These are phyloP conservation scores for Cladosporium phlei DNA, from an alignment of 2,329 filamentous ascomycete species.

Conservation along the genomic window DNA sequence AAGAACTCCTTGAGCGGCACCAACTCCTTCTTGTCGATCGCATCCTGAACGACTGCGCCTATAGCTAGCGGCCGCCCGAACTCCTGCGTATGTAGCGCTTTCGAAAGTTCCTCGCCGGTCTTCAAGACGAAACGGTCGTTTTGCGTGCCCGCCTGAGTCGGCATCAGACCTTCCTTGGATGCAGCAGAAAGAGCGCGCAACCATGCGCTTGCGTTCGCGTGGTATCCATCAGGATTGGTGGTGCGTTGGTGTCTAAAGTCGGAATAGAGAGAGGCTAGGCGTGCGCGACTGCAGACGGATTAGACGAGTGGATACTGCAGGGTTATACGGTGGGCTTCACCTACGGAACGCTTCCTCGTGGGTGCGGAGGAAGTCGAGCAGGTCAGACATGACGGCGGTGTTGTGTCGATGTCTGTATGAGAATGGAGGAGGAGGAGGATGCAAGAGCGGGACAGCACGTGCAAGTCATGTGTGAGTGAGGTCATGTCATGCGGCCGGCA, in stretches of 20 bases:
- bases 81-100: slow-evolving; percentile 68
- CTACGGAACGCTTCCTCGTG: slow-evolving; percentile 48
- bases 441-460: background rate
- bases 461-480: background rate
- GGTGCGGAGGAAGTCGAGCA: slow-evolving; percentile 56
- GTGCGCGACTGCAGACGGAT: slow-evolving; percentile 50
- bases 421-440: background rate
- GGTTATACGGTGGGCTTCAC: slow-evolving; percentile 28
- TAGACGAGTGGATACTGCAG: slow-evolving; percentile 12
- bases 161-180: slow-evolving; percentile 57
- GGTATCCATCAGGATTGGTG: slow-evolving; percentile 80
- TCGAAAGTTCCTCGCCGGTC: slow-evolving; percentile 59
- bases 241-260: slow-evolving; percentile 72
- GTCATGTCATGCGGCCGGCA: slow-evolving; percentile 6
- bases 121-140: slow-evolving; percentile 49
- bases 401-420: background rate
- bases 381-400: slow-evolving; percentile 34
- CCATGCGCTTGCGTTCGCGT: slow-evolving; percentile 76
- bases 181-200: slow-evolving; percentile 67
- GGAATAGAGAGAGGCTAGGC: slow-evolving; percentile 80
- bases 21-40: slow-evolving; percentile 63
- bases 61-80: slow-evolving; percentile 78
- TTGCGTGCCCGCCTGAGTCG: slow-evolving; percentile 33
- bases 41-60: slow-evolving; percentile 72
- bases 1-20: slow-evolving; percentile 68